phyloP scores from a whole-genome alignment of 352 stramenopile genomes.

The Globisporangium okanoganense region DNA sequence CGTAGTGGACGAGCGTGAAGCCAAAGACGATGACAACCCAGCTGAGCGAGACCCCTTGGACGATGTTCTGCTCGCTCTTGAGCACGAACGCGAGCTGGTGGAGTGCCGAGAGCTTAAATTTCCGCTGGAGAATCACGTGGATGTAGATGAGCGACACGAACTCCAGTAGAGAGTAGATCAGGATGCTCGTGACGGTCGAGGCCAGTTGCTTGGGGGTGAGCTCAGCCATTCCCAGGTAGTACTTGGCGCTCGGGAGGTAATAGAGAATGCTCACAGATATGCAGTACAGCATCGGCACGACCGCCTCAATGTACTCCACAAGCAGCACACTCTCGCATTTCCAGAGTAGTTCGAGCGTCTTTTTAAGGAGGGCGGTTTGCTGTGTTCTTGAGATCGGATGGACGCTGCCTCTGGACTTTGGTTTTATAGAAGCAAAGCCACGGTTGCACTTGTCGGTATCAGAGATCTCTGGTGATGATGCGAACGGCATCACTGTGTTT shows the following conservation, averaged over 20 bases:
- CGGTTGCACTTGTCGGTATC: not conserved
- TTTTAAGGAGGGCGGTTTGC: not conserved
- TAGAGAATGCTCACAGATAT: not conserved
- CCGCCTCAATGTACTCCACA: not conserved
- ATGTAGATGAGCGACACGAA: not conserved
- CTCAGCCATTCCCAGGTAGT: not conserved
- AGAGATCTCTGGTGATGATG: not conserved
- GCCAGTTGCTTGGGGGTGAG: not conserved
- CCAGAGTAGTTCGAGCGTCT: constrained; percentile 15
- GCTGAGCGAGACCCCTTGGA: not conserved
- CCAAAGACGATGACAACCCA: not conserved
- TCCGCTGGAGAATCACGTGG: not conserved
- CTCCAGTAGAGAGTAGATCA: not conserved
- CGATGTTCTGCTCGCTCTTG: not conserved
- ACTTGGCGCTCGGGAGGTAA: not conserved
- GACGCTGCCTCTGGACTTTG: too few relatives aligned
- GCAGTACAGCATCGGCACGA: not conserved
- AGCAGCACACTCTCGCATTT: not conserved
- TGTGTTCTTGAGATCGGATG: not conserved
- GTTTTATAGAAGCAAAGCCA: not conserved
- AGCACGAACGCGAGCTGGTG: not conserved
- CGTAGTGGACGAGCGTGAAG: not conserved
- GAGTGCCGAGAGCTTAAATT: not conserved
- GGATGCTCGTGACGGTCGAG: not conserved
- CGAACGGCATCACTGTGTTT: not conserved